Evolutionary conservation across 306 rosid genomes (phyloP).

Genomic region (Elaeagnus macrophylla): DNA sequence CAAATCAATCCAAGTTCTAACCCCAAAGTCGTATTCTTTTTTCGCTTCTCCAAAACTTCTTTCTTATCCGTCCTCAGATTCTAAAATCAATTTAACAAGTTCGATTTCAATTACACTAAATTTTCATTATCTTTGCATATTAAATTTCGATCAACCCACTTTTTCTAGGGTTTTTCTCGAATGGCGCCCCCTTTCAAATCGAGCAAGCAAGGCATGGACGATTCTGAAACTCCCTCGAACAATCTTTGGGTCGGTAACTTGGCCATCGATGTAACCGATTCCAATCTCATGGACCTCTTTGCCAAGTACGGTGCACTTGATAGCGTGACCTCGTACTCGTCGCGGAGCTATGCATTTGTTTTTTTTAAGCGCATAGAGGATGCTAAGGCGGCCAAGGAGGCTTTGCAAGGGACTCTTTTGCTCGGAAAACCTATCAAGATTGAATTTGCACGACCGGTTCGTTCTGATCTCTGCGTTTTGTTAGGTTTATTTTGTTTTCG

Average conservation of each 20-base stretch:
- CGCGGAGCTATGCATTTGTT: constrained; percentile 79
- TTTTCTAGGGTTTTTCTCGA: constrained; percentile 13
- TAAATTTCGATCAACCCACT: no score
- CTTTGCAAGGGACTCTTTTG: constrained; percentile 52
- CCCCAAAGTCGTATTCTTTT: no score
- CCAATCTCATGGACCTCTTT: constrained; percentile 71
- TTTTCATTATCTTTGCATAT: no score
- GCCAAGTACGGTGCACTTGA: constrained; percentile 76
- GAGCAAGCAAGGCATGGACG: constrained; percentile 36
- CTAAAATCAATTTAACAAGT: no score
- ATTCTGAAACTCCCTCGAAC: constrained; percentile 53
- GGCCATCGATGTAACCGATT: constrained; percentile 56
- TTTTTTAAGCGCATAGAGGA: constrained; percentile 75
- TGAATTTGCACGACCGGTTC: constrained; percentile 97
- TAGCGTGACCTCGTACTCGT: constrained; percentile 67
- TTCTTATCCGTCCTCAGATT: no score
- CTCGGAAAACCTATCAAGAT: constrained; percentile 62
- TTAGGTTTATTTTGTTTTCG: constrained; percentile 26
- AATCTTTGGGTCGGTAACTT: constrained; percentile 90
- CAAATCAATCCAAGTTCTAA: no score
- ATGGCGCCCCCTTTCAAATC: constrained; percentile 64
- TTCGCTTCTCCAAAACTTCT: no score
- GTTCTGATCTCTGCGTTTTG: constrained; percentile 49
- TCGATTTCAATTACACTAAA: no score
- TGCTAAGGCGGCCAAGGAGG: constrained; percentile 80